Percentiles rank a stretch among this genome's conserved stretches.
phyloP scores from a whole-genome alignment of 139 green algal species.

The Chlorella sp. region DNA sequence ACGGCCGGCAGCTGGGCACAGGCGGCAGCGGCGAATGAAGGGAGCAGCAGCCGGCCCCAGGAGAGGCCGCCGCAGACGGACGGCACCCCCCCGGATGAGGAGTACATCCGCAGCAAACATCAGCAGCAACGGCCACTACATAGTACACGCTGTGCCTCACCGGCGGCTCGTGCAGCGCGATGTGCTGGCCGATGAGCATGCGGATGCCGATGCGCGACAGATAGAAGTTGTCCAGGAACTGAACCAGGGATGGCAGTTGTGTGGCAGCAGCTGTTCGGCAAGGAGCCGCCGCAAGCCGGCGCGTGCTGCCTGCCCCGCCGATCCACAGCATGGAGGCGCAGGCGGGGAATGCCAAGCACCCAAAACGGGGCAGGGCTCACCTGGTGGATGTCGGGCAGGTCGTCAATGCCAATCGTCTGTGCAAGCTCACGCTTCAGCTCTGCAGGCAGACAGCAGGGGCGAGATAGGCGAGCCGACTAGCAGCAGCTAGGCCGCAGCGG shows the following conservation, averaged over 20 bases:
- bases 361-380: not conserved
- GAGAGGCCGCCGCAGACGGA: too few species aligned
- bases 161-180: slow-evolving; percentile 90
- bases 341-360: too few species aligned
- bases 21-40: too few species aligned
- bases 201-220: slow-evolving; percentile 98
- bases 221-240: slow-evolving; percentile 99
- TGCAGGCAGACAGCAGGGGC: slow-evolving; percentile 26
- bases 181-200: slow-evolving; percentile 98
- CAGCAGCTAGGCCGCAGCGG: too few species aligned
- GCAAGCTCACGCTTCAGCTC: slow-evolving; percentile 90
- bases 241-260: not conserved
- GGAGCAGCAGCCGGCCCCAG: too few species aligned
- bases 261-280: too few species aligned
- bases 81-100: too few species aligned
- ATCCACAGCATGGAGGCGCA: too few species aligned
- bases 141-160: slow-evolving; percentile 34
- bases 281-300: too few species aligned
- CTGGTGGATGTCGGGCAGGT: slow-evolving; percentile 96
- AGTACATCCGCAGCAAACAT: too few species aligned
- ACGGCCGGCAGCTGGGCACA: not conserved
- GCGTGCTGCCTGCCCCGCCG: too few species aligned
- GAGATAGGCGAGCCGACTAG: too few species aligned
- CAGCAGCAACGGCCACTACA: not conserved
- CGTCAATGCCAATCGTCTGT: slow-evolving; percentile 65